Evolutionary conservation across 805 yeast genomes (phyloP).

Genomic region (Sugiyamaella americana): DNA sequence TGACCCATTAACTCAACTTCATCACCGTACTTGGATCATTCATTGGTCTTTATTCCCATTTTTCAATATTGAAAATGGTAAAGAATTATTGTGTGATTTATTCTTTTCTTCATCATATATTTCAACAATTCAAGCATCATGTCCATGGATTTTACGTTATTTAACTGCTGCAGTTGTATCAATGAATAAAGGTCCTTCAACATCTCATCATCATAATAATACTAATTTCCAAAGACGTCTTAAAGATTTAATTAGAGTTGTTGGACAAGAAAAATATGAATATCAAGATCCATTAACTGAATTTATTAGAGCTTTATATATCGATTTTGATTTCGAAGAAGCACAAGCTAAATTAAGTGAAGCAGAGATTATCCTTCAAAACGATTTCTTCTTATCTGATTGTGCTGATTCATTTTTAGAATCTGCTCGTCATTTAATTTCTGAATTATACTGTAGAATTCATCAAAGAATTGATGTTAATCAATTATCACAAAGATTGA

Average conservation of each 20-base stretch:
- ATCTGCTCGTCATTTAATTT: conserved; percentile 44
- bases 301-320: conserved; percentile 49
- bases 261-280: conserved; percentile 58
- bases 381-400: conserved; percentile 52
- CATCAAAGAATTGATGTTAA: conserved; percentile 45
- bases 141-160: conserved; percentile 68
- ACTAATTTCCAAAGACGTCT: conserved; percentile 46
- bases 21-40: conserved; percentile 60
- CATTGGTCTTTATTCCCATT: conserved; percentile 66
- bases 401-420: conserved; percentile 39
- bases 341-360: conserved; percentile 45
- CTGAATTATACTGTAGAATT: conserved; percentile 50
- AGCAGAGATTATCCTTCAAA: conserved; percentile 42
- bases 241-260: conserved; percentile 51
- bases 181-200: conserved; percentile 20
- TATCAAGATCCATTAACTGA: conserved; percentile 59
- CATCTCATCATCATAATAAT: conserved; percentile 26
- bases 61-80: conserved; percentile 47
- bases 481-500: conserved; percentile 40
- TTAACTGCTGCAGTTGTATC: conserved; percentile 51
- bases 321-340: conserved; percentile 52
- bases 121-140: conserved; percentile 61
- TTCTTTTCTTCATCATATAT: conserved; percentile 55
- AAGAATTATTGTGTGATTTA: conserved; percentile 49
- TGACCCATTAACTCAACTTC: conserved; percentile 53